Evolutionary conservation across 805 yeast genomes (phyloP).

Genomic region (Ogataea glucozyma): DNA sequence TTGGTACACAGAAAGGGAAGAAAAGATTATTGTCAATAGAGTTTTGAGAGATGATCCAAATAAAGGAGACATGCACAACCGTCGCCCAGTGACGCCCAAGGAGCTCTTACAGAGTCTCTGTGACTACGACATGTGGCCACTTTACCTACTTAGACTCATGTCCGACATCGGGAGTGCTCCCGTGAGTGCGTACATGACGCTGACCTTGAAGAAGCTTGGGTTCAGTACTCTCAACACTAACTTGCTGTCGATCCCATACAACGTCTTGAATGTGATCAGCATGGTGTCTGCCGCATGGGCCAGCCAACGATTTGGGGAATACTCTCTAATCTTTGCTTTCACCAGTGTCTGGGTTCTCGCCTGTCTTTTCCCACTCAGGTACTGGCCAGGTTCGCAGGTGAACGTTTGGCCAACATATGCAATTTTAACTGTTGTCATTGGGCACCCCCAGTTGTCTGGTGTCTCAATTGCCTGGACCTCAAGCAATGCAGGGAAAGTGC

Average conservation of each 20-base stretch:
- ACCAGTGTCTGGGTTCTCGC: slow-evolving; percentile 8
- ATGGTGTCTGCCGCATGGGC: slow-evolving; percentile 34
- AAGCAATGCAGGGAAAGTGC: slow-evolving; percentile 31
- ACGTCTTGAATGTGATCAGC: slow-evolving; percentile 34
- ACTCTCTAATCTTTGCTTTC: slow-evolving; percentile 38
- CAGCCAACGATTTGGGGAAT: slow-evolving; percentile 36
- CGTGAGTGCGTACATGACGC: slow-evolving; percentile 42
- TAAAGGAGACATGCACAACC: slow-evolving; percentile 57
- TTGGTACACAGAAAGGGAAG: slow-evolving; percentile 53
- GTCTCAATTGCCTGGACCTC: slow-evolving; percentile 36
- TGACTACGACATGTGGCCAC: slow-evolving; percentile 54
- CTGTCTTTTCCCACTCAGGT: slow-evolving; percentile 9
- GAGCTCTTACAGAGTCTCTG: slow-evolving; percentile 39
- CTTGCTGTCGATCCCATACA: slow-evolving; percentile 50
- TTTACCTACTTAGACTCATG: slow-evolving; percentile 44
- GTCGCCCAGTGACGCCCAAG: slow-evolving; percentile 44
- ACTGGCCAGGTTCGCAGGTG: slow-evolving; percentile 21
- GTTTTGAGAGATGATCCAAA: slow-evolving; percentile 62
- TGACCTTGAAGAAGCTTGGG: slow-evolving; percentile 48
- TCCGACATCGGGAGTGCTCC: slow-evolving; percentile 38
- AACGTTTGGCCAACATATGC: slow-evolving; percentile 22
- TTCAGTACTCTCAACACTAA: slow-evolving; percentile 52
- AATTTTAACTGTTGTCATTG: slow-evolving; percentile 27
- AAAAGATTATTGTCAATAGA: slow-evolving; percentile 56
- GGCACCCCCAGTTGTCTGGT: slow-evolving; percentile 45